A percentile compares a stretch with the other conserved stretches of the same genome.
Evolutionary conservation across 2,329 filamentous ascomycete species (phyloP).

Genomic region (Teratosphaeria nubilosa): DNA sequence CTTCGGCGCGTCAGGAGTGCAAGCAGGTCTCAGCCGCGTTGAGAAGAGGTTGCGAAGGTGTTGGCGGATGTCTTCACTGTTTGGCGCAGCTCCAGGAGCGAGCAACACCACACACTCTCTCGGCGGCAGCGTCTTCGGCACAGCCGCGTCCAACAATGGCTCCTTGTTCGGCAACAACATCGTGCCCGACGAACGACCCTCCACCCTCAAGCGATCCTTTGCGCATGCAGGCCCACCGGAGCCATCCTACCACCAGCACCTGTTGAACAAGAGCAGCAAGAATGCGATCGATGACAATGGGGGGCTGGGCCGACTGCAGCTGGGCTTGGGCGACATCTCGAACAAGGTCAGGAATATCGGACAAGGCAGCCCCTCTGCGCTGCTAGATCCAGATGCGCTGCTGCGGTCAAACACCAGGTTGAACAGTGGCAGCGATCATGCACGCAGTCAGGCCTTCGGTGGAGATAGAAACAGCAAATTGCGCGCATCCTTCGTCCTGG

Average conservation of each 20-base stretch:
- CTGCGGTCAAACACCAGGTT: neutral
- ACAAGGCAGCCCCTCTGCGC: constrained; percentile 56
- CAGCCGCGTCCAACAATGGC: constrained; percentile 2
- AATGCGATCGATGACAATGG: constrained; percentile 59
- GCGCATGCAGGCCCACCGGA: constrained; percentile 2
- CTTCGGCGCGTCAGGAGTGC: neutral
- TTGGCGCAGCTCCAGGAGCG: neutral
- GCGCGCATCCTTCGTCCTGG: constrained; percentile 75
- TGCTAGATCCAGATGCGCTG: constrained; percentile 19
- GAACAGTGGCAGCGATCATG: neutral
- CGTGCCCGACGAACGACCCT: neutral
- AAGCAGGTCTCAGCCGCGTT: neutral
- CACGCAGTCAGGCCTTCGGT: constrained; percentile 21
- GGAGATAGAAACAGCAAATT: constrained; percentile 26
- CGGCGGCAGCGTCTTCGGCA: constrained; percentile 4
- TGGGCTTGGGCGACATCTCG: constrained; percentile 80
- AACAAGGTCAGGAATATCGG: constrained; percentile 66
- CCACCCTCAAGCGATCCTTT: constrained; percentile 1
- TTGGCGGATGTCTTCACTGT: neutral
- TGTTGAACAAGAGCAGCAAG: constrained; percentile 55
- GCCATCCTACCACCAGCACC: constrained; percentile 51
- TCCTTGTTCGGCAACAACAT: constrained; percentile 1
- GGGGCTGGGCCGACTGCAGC: constrained; percentile 69
- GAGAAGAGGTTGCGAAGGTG: neutral
- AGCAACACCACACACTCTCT: neutral